phyloP scores from a whole-genome alignment of 345 rosid species.

The Citrus medica region DNA sequence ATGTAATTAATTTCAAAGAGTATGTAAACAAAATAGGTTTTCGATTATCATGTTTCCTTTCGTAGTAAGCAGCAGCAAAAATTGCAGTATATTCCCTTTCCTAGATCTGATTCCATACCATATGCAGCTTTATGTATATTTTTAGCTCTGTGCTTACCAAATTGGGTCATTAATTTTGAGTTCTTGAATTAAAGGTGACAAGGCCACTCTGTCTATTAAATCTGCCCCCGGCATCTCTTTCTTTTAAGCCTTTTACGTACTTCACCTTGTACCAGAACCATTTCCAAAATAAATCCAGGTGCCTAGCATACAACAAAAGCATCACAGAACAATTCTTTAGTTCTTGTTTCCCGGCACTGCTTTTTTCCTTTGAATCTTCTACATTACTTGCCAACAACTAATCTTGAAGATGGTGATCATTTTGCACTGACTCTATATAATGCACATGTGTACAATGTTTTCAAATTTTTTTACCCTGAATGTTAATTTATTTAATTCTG shows the following conservation, averaged over 20 bases:
- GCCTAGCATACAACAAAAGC: neutral
- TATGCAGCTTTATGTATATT: neutral
- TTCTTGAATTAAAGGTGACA: too few relatives aligned
- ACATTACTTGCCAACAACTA: too few relatives aligned
- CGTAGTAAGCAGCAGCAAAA: too few relatives aligned
- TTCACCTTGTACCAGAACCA: too few relatives aligned
- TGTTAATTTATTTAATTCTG: neutral
- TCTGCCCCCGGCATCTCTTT: too few relatives aligned
- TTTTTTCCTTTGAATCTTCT: neutral
- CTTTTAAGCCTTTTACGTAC: too few relatives aligned
- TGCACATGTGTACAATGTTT: too few relatives aligned
- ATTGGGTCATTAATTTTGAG: neutral
- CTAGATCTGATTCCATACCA: neutral
- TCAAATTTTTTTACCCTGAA: neutral
- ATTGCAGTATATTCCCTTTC: neutral
- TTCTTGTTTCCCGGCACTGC: neutral
- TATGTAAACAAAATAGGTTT: neutral
- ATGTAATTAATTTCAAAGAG: neutral
- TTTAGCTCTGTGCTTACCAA: neutral
- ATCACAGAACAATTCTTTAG: neutral
- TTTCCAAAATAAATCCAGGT: too few relatives aligned
- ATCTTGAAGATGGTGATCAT: too few relatives aligned
- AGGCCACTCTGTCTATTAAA: too few relatives aligned
- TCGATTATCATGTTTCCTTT: neutral
- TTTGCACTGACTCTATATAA: too few relatives aligned